phyloP scores from a whole-genome alignment of 116 monocot genomes.

The Dioscorea cayenensis region DNA sequence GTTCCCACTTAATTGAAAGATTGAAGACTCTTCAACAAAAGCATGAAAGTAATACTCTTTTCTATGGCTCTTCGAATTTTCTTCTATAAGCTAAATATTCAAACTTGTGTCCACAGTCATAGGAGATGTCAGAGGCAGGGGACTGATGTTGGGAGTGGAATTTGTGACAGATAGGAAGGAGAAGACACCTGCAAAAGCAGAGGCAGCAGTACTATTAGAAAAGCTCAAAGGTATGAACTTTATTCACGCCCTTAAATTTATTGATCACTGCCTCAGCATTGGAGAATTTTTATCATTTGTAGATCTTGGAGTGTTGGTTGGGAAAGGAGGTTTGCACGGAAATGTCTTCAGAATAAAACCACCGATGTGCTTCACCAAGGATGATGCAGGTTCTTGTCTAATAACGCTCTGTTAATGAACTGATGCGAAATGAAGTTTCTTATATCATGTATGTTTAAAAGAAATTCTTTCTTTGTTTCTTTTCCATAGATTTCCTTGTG shows the following conservation, averaged over 20 bases:
- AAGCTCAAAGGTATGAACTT: constrained; percentile 70
- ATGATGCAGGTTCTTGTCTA: constrained; percentile 73
- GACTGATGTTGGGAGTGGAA: constrained; percentile 92
- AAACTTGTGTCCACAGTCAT: constrained; percentile 45
- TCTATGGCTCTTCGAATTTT: too few relatives aligned
- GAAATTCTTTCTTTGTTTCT: not conserved
- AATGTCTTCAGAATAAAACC: constrained; percentile 99
- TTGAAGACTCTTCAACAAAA: constrained; percentile 69
- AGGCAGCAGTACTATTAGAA: constrained; percentile 64
- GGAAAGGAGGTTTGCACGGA: constrained; percentile 89
- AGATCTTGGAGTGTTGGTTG: constrained; percentile 92
- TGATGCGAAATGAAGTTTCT: too few relatives aligned
- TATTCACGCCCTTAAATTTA: not conserved
- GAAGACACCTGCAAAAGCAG: constrained; percentile 89
- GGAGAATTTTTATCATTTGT: not conserved
- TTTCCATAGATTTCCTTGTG: constrained; percentile 61
- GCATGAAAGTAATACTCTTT: constrained; percentile 67
- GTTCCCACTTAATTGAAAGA: constrained; percentile 63
- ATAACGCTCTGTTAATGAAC: not conserved
- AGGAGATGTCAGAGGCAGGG: constrained; percentile 97
- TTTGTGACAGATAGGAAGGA: constrained; percentile 79
- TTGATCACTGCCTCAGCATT: not conserved
- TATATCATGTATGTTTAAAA: not conserved
- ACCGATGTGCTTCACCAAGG: constrained; percentile 94
- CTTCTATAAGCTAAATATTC: too few relatives aligned